These are phyloP conservation scores for Centella asiatica DNA, from an alignment of 129 eudicot species.

Conservation along the genomic window DNA sequence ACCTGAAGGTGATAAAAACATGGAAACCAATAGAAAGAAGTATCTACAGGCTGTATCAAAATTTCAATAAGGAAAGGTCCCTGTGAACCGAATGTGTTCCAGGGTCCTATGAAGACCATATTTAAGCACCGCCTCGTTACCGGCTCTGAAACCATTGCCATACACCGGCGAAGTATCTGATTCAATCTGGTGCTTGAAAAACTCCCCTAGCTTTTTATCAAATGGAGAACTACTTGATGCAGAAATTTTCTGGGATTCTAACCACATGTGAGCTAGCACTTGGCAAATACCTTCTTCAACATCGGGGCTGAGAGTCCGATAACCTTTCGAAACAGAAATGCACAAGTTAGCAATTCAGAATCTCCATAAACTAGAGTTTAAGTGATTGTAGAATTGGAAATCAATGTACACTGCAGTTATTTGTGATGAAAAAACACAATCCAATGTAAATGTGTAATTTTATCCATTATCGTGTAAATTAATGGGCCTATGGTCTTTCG, in stretches of 20 bases:
- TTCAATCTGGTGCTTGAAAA: constrained; percentile 78
- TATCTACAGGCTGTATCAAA: background rate
- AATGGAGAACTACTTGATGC: constrained; percentile 50
- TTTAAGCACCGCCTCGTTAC: constrained; percentile 59
- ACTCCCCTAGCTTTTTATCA: constrained; percentile 66
- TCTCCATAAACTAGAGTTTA: background rate
- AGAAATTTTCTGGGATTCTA: constrained; percentile 46
- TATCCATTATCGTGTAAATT: background rate
- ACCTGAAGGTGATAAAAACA: constrained; percentile 14
- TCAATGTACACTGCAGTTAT: background rate
- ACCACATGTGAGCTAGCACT: constrained; percentile 83
- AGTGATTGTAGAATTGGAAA: background rate
- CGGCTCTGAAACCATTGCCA: constrained; percentile 83
- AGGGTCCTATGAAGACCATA: constrained; percentile 69
- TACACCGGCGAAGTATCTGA: constrained; percentile 58
- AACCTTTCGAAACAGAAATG: constrained; percentile 34
- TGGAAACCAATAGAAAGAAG: constrained; percentile 2
- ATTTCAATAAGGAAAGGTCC: constrained; percentile 54
- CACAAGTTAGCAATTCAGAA: constrained; percentile 4
- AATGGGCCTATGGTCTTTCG: background rate
- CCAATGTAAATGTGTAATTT: background rate
- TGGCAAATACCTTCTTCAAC: constrained; percentile 94
- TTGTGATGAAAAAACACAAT: background rate
- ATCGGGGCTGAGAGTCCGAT: constrained; percentile 49
- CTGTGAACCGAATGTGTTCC: constrained; percentile 59